Conservation (phyloP, 2,329 filamentous ascomycete genomes). For the Scedosporium apiospermum region DNA sequence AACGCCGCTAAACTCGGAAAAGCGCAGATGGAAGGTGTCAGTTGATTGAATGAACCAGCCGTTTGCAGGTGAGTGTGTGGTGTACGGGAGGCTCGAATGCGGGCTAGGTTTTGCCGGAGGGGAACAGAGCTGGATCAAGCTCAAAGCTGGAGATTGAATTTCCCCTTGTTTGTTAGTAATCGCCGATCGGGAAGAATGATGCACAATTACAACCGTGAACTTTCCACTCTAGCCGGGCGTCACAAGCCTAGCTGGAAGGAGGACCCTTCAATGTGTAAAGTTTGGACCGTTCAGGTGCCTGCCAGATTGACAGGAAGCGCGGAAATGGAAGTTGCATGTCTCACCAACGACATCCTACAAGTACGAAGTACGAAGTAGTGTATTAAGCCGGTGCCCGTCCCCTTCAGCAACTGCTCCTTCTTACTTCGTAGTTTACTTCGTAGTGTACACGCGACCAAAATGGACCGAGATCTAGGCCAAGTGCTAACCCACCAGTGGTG, state of each 20-base stretch:
- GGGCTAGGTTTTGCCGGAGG: neutral
- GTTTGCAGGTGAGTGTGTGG: no score
- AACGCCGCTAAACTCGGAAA: constrained; percentile 2
- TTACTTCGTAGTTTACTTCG: no score
- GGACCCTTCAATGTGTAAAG: neutral
- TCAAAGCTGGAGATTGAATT: neutral
- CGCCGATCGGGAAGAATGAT: neutral
- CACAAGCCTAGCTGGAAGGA: neutral
- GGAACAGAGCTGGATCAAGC: neutral
- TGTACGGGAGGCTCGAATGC: neutral
- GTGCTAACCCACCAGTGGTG: no score
- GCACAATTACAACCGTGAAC: no score
- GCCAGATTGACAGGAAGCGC: neutral
- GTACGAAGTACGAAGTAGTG: no score
- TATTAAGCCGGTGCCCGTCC: no score
- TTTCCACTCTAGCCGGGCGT: no score
- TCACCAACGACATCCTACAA: neutral
- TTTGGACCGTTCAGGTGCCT: neutral
- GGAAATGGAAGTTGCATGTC: neutral
- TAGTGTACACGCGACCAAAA: no score
- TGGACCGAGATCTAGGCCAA: no score
- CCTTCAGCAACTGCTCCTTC: no score
- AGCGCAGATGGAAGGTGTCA: neutral
- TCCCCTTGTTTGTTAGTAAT: neutral
- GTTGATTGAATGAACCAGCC: neutral